Evolutionary conservation across 352 stramenopile species (phyloP), one percentile per base, ranked within the genome.

Genomic region (Nothophytophthora sp.): DNA sequence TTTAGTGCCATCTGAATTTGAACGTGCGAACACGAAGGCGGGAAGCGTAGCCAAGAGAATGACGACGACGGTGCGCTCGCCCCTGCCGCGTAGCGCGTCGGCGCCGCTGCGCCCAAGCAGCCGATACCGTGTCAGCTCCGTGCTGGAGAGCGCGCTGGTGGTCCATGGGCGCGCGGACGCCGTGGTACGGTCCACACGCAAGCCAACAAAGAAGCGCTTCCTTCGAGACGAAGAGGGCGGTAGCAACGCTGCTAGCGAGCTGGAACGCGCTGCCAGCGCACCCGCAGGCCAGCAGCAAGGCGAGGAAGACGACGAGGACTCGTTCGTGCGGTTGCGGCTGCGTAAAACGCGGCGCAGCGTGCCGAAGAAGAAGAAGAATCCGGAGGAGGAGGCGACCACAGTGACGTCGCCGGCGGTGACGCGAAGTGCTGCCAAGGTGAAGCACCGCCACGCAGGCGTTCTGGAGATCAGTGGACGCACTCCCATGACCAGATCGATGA

Each of bases 81-180:
- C 45, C 6, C 36, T 67, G 40, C 6, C 16, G 32, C 56, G 50
- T 9, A 53, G 44, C 22, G 16, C 11, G 40, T 63, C 54, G 24
- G 59, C 63, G 38, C 50, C 55, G 16, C 25, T 70, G 32, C 41
- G 35, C 18, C 20, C 23, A 20, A 38, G 47, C 37, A 15, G 18
- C 19, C 36, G 50, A n/a, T 32, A 33, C 10, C 59, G 59, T 46
- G 66, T 60, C 35, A 62, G 34, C 39, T 73, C 63, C 32, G 63
- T 73, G 5, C 29, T 73, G 13, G 63, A 73, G 47, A 73, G 63
- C 11, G 63, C 63, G 12, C 15, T 73, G 22, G 50, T 73, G 8
- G 47, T 59, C 29, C 13, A 67, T 10, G 63, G 63, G 5, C 59
- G 54, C 6, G 59, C 61, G 18, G 63, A 70, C 12, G 59, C 50